phyloP scores from a whole-genome alignment of 768 basidiomycete genomes.

The Wakefieldia striispora region DNA sequence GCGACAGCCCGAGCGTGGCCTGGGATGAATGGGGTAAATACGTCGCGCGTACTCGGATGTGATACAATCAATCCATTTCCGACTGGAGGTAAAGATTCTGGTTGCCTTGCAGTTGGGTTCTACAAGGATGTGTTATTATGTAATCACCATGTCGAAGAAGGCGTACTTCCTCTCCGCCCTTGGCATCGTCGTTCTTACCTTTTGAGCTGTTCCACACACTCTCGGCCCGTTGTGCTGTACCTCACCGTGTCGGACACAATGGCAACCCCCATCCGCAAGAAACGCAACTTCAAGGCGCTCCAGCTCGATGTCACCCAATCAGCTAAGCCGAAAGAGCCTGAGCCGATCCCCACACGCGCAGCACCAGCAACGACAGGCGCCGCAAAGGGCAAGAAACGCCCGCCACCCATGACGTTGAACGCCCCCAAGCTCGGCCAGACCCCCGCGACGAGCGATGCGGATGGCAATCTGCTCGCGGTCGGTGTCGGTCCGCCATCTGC shows the following conservation, averaged over 20 bases:
- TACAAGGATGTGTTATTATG: constrained; percentile 21
- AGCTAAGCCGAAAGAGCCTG: constrained; percentile 37
- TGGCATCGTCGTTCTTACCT: constrained; percentile 11
- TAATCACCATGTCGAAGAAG: constrained; percentile 9
- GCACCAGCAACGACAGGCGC: constrained; percentile 40
- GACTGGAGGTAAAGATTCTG: neutral
- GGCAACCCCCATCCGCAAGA: constrained; percentile 76
- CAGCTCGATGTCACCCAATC: constrained; percentile 61
- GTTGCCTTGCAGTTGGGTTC: no score
- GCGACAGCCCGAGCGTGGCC: no score
- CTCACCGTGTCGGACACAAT: constrained; percentile 23
- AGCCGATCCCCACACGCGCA: constrained; percentile 46
- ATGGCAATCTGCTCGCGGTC: constrained; percentile 50
- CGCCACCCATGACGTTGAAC: constrained; percentile 80
- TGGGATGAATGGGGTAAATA: neutral
- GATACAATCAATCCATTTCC: neutral
- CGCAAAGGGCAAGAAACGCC: constrained; percentile 62
- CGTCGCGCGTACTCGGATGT: neutral
- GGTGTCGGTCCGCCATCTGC: constrained; percentile 49
- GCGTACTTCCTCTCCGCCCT: constrained; percentile 14
- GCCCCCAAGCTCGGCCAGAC: constrained; percentile 59
- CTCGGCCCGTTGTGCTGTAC: constrained; percentile 4
- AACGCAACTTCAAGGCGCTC: constrained; percentile 87
- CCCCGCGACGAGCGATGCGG: constrained; percentile 26
- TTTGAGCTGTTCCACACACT: constrained; percentile 1